Conservation (phyloP, 305 asterid genomes). For the Fraxinus platypoda region DNA sequence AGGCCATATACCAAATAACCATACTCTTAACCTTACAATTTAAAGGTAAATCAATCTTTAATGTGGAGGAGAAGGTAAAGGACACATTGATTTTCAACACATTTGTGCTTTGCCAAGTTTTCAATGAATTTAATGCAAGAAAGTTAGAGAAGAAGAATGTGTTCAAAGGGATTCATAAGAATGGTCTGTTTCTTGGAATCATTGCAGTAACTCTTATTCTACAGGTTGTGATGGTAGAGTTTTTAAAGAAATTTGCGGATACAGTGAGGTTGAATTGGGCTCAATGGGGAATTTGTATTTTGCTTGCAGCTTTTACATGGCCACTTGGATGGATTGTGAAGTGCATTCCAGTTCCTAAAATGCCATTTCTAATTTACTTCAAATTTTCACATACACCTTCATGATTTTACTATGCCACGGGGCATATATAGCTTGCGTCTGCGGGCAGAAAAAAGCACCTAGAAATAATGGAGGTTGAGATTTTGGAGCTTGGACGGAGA, state of each 20-base stretch:
- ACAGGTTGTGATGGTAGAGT: constrained; percentile 50
- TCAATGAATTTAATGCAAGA: constrained; percentile 50
- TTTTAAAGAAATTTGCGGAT: constrained; percentile 42
- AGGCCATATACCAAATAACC: constrained; percentile 39
- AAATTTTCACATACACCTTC: neutral
- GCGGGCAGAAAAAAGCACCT: neutral
- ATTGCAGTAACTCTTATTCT: constrained; percentile 33
- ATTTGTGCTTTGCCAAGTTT: constrained; percentile 49
- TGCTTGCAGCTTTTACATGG: constrained; percentile 40
- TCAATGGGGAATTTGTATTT: constrained; percentile 48
- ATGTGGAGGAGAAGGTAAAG: constrained; percentile 27
- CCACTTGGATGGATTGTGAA: constrained; percentile 51
- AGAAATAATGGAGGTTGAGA: neutral
- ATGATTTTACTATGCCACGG: neutral
- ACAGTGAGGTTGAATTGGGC: constrained; percentile 34
- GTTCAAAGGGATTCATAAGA: constrained; percentile 36
- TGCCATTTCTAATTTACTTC: constrained; percentile 30
- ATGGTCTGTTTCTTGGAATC: constrained; percentile 41
- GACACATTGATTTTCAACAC: constrained; percentile 41
- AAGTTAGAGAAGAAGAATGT: constrained; percentile 48
- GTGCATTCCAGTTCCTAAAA: constrained; percentile 36
- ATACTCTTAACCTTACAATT: constrained; percentile 39
- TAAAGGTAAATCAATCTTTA: constrained; percentile 30
- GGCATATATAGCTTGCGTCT: neutral
- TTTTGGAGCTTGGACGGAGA: neutral